These are phyloP conservation scores for Nepenthes alata DNA, from an alignment of 179 eudicot species.

Conservation along the genomic window DNA sequence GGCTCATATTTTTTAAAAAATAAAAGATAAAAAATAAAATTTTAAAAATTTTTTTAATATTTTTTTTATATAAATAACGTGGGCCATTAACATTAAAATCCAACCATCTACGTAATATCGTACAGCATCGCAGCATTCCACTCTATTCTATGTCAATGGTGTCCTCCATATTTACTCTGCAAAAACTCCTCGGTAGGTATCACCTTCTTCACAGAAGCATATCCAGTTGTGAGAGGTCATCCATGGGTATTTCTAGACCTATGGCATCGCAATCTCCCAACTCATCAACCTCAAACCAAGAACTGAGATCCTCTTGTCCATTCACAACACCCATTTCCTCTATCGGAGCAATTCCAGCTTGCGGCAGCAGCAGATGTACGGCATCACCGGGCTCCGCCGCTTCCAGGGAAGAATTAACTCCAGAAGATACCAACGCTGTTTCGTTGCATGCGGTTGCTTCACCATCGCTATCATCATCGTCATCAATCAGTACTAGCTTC, in stretches of 20 bases:
- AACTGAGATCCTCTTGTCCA: constrained; percentile 23
- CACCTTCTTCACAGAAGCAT: background rate
- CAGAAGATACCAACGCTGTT: too few species aligned
- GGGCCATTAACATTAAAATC: too few species aligned
- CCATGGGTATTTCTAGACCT: constrained; percentile 41
- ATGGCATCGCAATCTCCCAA: constrained; percentile 29
- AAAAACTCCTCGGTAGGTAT: background rate
- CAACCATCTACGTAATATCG: too few species aligned
- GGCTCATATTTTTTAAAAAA: too few species aligned
- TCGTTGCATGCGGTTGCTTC: background rate
- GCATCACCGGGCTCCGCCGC: constrained; percentile 22
- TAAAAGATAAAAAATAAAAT: too few species aligned
- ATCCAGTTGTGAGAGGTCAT: constrained; percentile 20
- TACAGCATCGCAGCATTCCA: too few species aligned
- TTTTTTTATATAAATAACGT: too few species aligned
- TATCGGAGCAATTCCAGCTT: constrained; percentile 17
- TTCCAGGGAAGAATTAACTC: constrained; percentile 11
- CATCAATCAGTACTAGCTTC: constrained; percentile 21
- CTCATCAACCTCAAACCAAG: constrained; percentile 26
- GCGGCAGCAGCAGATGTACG: constrained; percentile 13
- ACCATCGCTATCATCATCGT: constrained; percentile 16
- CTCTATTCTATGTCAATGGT: too few species aligned
- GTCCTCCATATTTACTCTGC: background rate
- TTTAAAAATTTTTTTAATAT: too few species aligned
- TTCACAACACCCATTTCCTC: constrained; percentile 23